Base-by-base conservation (phyloP, 352 stramenopile species). In the Globisporangium takayamanum region DNA sequence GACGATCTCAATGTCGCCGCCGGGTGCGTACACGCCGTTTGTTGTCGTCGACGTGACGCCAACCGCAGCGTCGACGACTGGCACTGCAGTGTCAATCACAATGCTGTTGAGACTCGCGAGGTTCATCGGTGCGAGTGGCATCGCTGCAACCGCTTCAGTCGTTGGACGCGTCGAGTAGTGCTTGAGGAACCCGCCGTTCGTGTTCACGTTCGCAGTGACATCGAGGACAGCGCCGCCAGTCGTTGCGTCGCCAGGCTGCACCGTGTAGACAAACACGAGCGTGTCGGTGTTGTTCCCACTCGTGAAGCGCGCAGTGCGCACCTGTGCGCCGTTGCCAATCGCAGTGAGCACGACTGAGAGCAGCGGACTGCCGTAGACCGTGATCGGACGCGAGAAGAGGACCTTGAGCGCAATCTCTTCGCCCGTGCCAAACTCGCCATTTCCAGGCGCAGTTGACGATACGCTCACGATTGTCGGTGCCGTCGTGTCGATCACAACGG, bases 111-210 rank as follows among this genome's bases (percentile, higher is more conserved):
- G 56, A 3, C 44, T 75, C 8, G 64, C 74, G 18, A 94, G 73
- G 48, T 83, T 90, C 0, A 62, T 64, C 0, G 74, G 67, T 1
- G 73, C 67, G 5, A 57, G 57, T 3, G 65, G 59, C 73, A 94
- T 91, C 14, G 69, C 68, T 2, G 77, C 18, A 30, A 71, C 33
- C 0, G 69, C 78, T 51, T 88, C 76, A 0, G 79, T 90, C 0
- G 78, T 94, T 10, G 83, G 81, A 0, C 76, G 69, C 2, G 80
- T 85, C 2, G 78, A 89, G 26, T 76, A 78, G 50, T 84, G 79
- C 53, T 91, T 89, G 44, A 94, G 80, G 42, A 78, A 87, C 14
- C 73, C 80, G 45, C 73, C 80, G 22, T 87, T 87, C 5, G 79
- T 52, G 18, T 86, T 76, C 20, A 94, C 73, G 16, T 57, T 74